A percentile compares a stretch with the other conserved stretches of the same genome.
Evolutionary conservation across 371 early-diverging fungal species (phyloP).

Genomic region (Mortierella sp.): DNA sequence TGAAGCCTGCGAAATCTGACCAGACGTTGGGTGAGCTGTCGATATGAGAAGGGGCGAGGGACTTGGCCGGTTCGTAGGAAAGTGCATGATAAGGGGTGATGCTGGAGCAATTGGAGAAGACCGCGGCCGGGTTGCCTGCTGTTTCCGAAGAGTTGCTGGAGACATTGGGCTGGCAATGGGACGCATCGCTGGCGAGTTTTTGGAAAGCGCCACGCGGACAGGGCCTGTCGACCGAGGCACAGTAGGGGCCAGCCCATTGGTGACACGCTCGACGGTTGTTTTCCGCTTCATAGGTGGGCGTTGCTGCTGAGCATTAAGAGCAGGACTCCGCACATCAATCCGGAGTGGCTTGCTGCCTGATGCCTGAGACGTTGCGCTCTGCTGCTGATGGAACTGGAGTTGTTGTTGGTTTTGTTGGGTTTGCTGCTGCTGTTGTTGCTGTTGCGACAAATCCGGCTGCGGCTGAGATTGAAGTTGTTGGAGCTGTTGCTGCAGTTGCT

Average conservation of each 20-base stretch:
- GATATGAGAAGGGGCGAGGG: slow-evolving; percentile 54
- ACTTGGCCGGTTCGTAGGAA: slow-evolving; percentile 39
- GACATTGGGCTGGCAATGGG: slow-evolving; percentile 52
- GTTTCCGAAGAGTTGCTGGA: slow-evolving; percentile 52
- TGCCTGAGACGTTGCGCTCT: slow-evolving; percentile 25
- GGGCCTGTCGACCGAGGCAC: slow-evolving; percentile 39
- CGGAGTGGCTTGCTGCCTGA: slow-evolving; percentile 23
- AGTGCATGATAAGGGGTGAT: slow-evolving; percentile 57
- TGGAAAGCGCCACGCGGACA: slow-evolving; percentile 46
- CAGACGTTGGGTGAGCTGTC: slow-evolving; percentile 34
- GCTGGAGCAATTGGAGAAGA: slow-evolving; percentile 47
- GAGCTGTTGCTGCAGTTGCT: slow-evolving; percentile 43
- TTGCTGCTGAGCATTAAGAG: slow-evolving; percentile 30
- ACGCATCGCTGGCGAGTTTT: slow-evolving; percentile 48
- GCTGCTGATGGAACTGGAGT: slow-evolving; percentile 25
- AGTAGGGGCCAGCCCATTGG: slow-evolving; percentile 32
- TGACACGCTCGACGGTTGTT: slow-evolving; percentile 40
- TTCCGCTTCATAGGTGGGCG: slow-evolving; percentile 49
- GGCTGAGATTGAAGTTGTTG: slow-evolving; percentile 48
- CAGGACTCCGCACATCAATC: slow-evolving; percentile 40
- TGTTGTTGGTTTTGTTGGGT: slow-evolving; percentile 25
- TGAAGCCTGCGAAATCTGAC: slow-evolving; percentile 28
- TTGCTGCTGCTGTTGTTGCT: slow-evolving; percentile 22
- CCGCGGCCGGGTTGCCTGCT: slow-evolving; percentile 32
- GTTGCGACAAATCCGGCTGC: slow-evolving; percentile 42